Evolutionary conservation across 78 protist genomes (phyloP).

Genomic region (slime mould (Dictyostelium discoideum)): DNA sequence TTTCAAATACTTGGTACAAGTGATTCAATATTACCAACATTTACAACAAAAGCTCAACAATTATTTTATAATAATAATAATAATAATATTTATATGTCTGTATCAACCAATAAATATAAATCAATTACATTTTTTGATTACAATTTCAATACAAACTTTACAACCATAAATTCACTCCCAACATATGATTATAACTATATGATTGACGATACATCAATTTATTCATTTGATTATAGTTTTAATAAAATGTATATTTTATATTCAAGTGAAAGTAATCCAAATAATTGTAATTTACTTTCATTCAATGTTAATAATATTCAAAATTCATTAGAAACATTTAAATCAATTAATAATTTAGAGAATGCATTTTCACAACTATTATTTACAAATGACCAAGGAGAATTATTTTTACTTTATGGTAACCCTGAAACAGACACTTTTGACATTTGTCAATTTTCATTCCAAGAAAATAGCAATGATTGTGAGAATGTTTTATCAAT

Average conservation of each 20-base stretch:
- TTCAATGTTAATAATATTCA: not conserved
- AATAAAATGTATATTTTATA: not conserved
- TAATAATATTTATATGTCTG: not conserved
- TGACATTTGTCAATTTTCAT: not conserved
- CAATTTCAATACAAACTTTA: no score
- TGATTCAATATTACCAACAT: not conserved
- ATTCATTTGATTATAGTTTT: not conserved
- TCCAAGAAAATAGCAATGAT: not conserved
- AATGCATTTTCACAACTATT: not conserved
- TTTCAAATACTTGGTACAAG: not conserved
- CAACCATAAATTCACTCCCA: not conserved
- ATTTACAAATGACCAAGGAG: not conserved
- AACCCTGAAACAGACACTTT: not conserved
- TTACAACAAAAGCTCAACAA: not conserved
- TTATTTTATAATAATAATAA: no score
- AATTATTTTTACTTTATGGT: not conserved
- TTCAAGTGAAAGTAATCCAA: not conserved
- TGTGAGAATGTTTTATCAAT: not conserved
- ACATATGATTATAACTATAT: not conserved
- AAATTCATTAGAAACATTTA: not conserved
- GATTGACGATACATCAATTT: not conserved
- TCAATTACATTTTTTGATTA: not conserved
- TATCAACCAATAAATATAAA: not conserved
- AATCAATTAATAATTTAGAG: not conserved
- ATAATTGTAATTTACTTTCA: not conserved